phyloP scores from a whole-genome alignment of 768 basidiomycete genomes.

The Hortiboletus campestris region DNA sequence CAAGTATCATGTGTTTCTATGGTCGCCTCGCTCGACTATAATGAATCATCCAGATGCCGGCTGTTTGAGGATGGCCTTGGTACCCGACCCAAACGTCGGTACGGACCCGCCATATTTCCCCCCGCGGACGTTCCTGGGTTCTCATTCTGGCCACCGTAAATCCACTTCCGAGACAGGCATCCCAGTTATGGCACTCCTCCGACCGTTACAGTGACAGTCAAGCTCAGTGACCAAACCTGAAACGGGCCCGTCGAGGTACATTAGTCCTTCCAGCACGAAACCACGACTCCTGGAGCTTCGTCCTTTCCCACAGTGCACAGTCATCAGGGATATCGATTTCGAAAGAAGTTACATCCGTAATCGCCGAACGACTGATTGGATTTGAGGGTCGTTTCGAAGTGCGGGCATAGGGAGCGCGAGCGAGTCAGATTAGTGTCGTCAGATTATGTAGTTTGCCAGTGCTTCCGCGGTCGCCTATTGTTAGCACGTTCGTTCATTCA shows the following conservation, averaged over 20 bases:
- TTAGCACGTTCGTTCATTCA: no score
- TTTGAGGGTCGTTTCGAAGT: neutral
- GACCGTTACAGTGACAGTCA: neutral
- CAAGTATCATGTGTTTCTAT: neutral
- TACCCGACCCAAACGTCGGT: slow-evolving; percentile 3
- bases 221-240: neutral
- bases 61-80: slow-evolving; percentile 2
- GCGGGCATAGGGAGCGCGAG: neutral
- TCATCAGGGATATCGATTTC: neutral
- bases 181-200: neutral
- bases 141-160: neutral
- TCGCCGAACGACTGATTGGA: slow-evolving; percentile 12
- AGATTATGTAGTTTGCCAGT: neutral
- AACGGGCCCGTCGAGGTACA: neutral
- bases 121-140: neutral
- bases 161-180: neutral
- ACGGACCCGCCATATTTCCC: neutral
- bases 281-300: neutral
- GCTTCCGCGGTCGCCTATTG: no score
- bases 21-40: neutral
- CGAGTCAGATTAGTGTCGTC: neutral
- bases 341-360: neutral
- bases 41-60: neutral
- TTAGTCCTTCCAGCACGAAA: neutral
- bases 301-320: neutral